Percentiles rank a stretch among this genome's conserved stretches.
Conservation (phyloP, 768 basidiomycete species). For the Lyophyllum atratum region DNA sequence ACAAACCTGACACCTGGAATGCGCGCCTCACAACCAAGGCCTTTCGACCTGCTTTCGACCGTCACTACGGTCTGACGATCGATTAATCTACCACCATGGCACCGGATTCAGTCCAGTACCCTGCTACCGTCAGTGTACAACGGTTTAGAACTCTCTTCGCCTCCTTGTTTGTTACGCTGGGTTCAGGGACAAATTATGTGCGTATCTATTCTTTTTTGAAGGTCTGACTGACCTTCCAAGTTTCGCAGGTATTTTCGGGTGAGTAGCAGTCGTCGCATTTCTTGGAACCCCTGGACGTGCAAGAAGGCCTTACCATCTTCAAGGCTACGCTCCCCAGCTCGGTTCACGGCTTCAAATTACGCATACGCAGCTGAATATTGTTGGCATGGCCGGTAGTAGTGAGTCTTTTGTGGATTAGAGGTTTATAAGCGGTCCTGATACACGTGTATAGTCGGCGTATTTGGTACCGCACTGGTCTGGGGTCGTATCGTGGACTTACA, state of each 20-base stretch:
- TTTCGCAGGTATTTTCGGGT: constrained; percentile 44
- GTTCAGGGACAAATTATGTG: constrained; percentile 79
- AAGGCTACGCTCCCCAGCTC: constrained; percentile 87
- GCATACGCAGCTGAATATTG: constrained; percentile 81
- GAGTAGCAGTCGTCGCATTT: constrained; percentile 14
- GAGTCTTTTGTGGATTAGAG: background rate
- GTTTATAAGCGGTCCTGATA: background rate
- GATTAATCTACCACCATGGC: background rate
- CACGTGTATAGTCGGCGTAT: constrained; percentile 68
- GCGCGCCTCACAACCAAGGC: background rate
- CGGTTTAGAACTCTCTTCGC: constrained; percentile 53
- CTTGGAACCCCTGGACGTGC: background rate
- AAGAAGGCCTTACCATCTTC: background rate
- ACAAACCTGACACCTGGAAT: background rate
- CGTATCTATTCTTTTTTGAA: constrained; percentile 24
- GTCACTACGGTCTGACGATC: background rate
- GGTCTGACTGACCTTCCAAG: background rate
- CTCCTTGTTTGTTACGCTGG: constrained; percentile 58
- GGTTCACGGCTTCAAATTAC: constrained; percentile 72
- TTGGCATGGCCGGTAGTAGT: constrained; percentile 78
- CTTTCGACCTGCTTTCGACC: background rate
- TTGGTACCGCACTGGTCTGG: constrained; percentile 74
- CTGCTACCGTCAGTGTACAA: constrained; percentile 36
- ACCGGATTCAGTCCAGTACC: constrained; percentile 13
- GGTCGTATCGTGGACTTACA: constrained; percentile 75